phyloP scores from a whole-genome alignment of 768 basidiomycete species.

The Boletus subcaerulescens region DNA sequence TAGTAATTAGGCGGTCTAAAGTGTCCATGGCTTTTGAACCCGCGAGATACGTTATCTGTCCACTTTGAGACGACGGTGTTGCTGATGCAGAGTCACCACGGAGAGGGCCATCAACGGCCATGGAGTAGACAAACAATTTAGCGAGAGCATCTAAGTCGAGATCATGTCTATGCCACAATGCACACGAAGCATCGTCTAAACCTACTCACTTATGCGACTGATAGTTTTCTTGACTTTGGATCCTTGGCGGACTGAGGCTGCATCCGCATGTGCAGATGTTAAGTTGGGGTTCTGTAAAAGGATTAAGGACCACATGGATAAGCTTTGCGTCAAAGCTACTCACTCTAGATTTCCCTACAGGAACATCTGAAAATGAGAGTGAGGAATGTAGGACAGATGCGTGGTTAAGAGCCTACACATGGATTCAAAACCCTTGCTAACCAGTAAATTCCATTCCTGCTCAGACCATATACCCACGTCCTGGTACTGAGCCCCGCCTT shows the following conservation, averaged over 20 bases:
- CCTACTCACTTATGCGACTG: conserved; percentile 53
- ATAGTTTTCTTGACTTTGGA: conserved; percentile 67
- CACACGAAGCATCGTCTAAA: background rate
- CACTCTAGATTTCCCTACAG: conserved; percentile 69
- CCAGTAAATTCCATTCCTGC: conserved; percentile 76
- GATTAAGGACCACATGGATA: background rate
- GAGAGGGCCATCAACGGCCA: conserved; percentile 74
- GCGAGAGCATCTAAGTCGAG: conserved; percentile 65
- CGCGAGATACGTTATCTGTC: conserved; percentile 58
- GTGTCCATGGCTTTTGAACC: conserved; percentile 89
- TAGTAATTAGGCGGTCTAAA: conserved; percentile 83
- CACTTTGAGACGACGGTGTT: conserved; percentile 64
- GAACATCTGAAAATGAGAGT: conserved; percentile 14
- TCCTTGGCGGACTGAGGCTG: conserved; percentile 50
- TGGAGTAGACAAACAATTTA: conserved; percentile 84
- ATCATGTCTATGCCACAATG: background rate
- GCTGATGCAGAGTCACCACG: conserved; percentile 46
- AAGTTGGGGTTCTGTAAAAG: conserved; percentile 53
- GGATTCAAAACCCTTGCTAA: conserved; percentile 77
- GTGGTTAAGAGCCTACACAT: conserved; percentile 52
- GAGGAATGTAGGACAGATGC: conserved; percentile 37
- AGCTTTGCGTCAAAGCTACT: conserved; percentile 8
- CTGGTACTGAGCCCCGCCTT: conserved; percentile 63
- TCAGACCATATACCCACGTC: conserved; percentile 90
- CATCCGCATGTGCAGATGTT: conserved; percentile 71